Base-by-base conservation (phyloP, 306 rosid genomes). In the Casuarina equisetifolia region DNA sequence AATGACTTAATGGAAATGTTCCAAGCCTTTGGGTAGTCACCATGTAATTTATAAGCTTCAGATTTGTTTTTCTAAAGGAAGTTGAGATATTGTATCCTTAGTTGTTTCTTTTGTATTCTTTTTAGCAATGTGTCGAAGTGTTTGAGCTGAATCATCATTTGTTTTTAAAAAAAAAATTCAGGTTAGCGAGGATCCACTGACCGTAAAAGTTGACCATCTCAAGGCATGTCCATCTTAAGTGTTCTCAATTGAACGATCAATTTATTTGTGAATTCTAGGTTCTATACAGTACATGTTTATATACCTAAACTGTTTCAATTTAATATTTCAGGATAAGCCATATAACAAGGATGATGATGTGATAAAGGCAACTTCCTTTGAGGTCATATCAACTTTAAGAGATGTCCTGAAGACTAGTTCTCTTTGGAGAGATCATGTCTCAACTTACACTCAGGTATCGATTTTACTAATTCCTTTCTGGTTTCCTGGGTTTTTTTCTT, bases 181-280 rank as follows among this genome's bases (percentile, higher is more conserved):
- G 99, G 97, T 85, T 67, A 89, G 86, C 12, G 97, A 92, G 91
- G 94, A 92, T 32, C 99, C 98, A 1, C 92, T 96, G 69, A 92
- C 99, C n/a, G 99, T 96, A 64, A 91, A 96, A 90, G 99, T 96
- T 67, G 99, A 96, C 85, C 99, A 96, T 88, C 97, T 93, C 83
- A 96, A 96, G 98, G 99, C 77, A 86, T 40, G 90, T 10, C 74
- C 73, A 44, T 59, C 36, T 74, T 7, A 61, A 70, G 62, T 70
- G 75, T 79, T 54, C 49, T 50, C 53, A 52, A 77, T 69, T 69
- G 63, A 38, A 61, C 17, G 7, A 66, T 66, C 12, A 42, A 66
- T 63, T 38, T 63, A 15, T 63, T 38, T 63, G 25, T 38, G 15
- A 10, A 17, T 63, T 15, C 55, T 48, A 80, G 64, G 72, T 59